These are phyloP conservation scores for Sporothrix inflata DNA, from an alignment of 2,329 filamentous ascomycete genomes.

Conservation along the genomic window DNA sequence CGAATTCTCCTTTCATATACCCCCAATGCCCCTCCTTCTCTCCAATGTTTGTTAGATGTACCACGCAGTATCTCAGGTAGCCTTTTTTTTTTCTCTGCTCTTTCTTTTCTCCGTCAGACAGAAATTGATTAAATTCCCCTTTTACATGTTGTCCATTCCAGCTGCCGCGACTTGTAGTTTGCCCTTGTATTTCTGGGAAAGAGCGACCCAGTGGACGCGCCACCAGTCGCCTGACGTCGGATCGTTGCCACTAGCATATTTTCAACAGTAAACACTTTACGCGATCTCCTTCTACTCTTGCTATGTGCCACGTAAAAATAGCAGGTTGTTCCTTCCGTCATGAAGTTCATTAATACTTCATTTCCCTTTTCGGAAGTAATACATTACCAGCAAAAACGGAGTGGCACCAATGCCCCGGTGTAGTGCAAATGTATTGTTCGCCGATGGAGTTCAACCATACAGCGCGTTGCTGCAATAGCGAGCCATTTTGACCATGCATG, in stretches of 20 bases:
- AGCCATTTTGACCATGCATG: no score
- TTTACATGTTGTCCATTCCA: not conserved
- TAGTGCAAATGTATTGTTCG: no score
- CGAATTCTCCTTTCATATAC: conserved; percentile 13
- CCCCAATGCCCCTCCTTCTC: not conserved
- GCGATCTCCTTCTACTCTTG: not conserved
- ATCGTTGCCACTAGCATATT: not conserved
- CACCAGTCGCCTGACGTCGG: not conserved
- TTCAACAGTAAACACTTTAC: not conserved
- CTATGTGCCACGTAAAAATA: not conserved
- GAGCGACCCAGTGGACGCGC: not conserved
- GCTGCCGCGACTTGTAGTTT: not conserved
- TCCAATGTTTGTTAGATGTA: conserved; percentile 2
- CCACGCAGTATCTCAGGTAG: not conserved
- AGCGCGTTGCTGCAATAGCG: no score
- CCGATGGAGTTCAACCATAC: no score
- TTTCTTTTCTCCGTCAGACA: not conserved
- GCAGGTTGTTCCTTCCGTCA: not conserved
- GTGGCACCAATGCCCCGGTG: no score
- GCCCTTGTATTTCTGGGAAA: not conserved
- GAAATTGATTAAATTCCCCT: not conserved
- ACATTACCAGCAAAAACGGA: no score
- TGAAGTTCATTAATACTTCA: not conserved
- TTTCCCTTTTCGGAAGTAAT: no score
- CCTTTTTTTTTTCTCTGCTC: not conserved